A percentile compares a stretch with the other conserved stretches of the same genome.
Evolutionary conservation across 2,329 filamentous ascomycete species (phyloP).

Genomic region (Talaromyces sp.): DNA sequence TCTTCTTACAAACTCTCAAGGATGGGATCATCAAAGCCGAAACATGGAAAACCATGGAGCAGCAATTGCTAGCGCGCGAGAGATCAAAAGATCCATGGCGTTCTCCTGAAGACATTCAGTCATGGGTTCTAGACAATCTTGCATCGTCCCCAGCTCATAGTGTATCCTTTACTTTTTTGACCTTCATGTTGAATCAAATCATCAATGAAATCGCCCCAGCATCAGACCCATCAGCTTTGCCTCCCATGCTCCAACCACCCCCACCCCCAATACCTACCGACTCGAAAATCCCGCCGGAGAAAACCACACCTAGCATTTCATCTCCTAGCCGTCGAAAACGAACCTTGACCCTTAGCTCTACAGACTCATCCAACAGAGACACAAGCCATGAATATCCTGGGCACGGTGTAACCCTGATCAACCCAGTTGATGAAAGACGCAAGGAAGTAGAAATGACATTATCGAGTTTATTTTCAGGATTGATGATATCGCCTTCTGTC

Average conservation of each 20-base stretch:
- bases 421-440: conserved; percentile 53
- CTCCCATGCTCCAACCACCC: conserved; percentile 20
- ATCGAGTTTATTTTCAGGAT: conserved; percentile 62
- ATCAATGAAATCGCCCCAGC: conserved; percentile 53
- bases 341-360: conserved; percentile 25
- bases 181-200: conserved; percentile 66
- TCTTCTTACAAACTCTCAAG: conserved; percentile 70
- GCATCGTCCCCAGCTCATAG: conserved; percentile 72
- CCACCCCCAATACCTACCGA: conserved; percentile 12
- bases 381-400: not conserved
- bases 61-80: conserved; percentile 51
- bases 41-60: conserved; percentile 68
- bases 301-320: conserved; percentile 14
- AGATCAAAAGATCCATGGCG: conserved; percentile 48
- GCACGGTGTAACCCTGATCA: conserved; percentile 30
- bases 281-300: conserved; percentile 17
- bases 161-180: conserved; percentile 84
- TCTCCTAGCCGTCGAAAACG: conserved; percentile 25
- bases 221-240: conserved; percentile 21
- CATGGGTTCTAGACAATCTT: conserved; percentile 69
- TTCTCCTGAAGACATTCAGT: conserved; percentile 55
- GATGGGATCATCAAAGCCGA: conserved; percentile 73
- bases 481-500: conserved; percentile 55
- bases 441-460: conserved; percentile 59
- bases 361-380: conserved; percentile 27